A percentile compares a stretch with the other conserved stretches of the same genome.
phyloP scores from a whole-genome alignment of 1,284 basidiomycete genomes.

The Psilocybe mexicana region DNA sequence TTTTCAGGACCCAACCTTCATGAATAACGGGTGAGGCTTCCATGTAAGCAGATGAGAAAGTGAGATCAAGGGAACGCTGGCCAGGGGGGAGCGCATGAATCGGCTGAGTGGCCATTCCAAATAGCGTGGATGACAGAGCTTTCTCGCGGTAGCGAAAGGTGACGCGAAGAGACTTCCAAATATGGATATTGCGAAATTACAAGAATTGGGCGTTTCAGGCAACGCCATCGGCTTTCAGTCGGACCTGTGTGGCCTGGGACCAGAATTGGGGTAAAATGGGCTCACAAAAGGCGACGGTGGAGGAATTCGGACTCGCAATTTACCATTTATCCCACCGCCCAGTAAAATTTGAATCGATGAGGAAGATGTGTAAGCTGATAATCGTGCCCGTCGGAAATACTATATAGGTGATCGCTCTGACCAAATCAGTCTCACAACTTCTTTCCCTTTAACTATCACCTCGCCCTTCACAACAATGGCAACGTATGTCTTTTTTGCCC shows the following conservation, averaged over 20 bases:
- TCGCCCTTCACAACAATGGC: slow-evolving; percentile 39
- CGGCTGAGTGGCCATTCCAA: slow-evolving; percentile 8
- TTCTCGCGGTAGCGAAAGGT: slow-evolving; percentile 1
- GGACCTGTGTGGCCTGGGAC: slow-evolving; percentile 20
- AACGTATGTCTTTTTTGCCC: slow-evolving; percentile 35
- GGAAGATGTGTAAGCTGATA: slow-evolving; percentile 37
- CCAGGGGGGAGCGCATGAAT: slow-evolving; percentile 3
- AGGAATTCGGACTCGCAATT: slow-evolving; percentile 10
- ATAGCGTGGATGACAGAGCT: not conserved
- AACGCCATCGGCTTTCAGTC: slow-evolving; percentile 23
- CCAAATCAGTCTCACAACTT: slow-evolving; percentile 25
- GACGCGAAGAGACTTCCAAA: slow-evolving; percentile 15
- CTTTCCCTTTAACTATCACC: slow-evolving; percentile 28
- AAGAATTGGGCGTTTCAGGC: slow-evolving; percentile 1
- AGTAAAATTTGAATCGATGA: slow-evolving; percentile 27
- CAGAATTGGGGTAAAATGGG: slow-evolving; percentile 8
- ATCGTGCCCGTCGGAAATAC: slow-evolving; percentile 21
- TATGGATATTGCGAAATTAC: slow-evolving; percentile 8
- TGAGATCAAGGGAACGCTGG: slow-evolving; percentile 15
- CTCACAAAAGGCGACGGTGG: slow-evolving; percentile 3
- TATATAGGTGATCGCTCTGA: slow-evolving; percentile 27
- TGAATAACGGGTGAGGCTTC: slow-evolving; percentile 40
- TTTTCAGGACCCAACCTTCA: slow-evolving; percentile 81
- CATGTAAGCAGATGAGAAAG: slow-evolving; percentile 13
- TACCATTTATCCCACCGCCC: slow-evolving; percentile 15